phyloP scores from a whole-genome alignment of 2,329 filamentous ascomycete genomes.

The Aspergillus calidoustus region DNA sequence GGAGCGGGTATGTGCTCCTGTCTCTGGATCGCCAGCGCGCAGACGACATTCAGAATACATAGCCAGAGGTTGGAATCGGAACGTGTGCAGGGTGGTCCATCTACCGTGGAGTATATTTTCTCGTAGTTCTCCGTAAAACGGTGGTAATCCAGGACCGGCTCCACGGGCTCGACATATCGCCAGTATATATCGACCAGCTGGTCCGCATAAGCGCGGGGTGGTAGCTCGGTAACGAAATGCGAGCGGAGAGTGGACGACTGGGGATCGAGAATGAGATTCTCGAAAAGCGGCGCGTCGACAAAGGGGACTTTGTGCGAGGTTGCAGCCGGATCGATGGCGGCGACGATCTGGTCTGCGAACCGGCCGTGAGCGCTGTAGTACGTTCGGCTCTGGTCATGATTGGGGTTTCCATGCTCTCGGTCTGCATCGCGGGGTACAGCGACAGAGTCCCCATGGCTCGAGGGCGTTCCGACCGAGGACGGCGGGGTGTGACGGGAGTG shows the following conservation, averaged over 20 bases:
- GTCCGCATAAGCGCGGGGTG: constrained; percentile 22
- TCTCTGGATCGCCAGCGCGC: constrained; percentile 25
- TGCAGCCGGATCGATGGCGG: constrained; percentile 21
- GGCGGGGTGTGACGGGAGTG: background rate
- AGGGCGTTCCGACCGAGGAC: background rate
- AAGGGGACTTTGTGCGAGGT: constrained; percentile 21
- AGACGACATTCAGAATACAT: constrained; percentile 24
- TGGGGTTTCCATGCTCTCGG: background rate
- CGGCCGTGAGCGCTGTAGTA: constrained; percentile 24
- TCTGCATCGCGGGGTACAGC: background rate
- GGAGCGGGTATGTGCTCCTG: constrained; percentile 18
- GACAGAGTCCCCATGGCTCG: background rate
- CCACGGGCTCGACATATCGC: constrained; percentile 22
- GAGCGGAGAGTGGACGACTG: background rate
- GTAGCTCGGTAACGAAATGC: constrained; percentile 13
- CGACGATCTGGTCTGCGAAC: constrained; percentile 22
- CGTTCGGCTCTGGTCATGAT: constrained; percentile 3
- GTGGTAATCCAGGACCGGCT: constrained; percentile 21
- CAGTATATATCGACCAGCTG: constrained; percentile 25
- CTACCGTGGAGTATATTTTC: constrained; percentile 3
- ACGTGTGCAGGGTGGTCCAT: background rate
- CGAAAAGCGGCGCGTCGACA: constrained; percentile 28
- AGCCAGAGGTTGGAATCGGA: background rate
- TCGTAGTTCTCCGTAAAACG: constrained; percentile 19
- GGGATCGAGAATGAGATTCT: constrained; percentile 15